Base-by-base conservation (phyloP, 176 grass and related monocot genomes). In the Secale cereale region DNA sequence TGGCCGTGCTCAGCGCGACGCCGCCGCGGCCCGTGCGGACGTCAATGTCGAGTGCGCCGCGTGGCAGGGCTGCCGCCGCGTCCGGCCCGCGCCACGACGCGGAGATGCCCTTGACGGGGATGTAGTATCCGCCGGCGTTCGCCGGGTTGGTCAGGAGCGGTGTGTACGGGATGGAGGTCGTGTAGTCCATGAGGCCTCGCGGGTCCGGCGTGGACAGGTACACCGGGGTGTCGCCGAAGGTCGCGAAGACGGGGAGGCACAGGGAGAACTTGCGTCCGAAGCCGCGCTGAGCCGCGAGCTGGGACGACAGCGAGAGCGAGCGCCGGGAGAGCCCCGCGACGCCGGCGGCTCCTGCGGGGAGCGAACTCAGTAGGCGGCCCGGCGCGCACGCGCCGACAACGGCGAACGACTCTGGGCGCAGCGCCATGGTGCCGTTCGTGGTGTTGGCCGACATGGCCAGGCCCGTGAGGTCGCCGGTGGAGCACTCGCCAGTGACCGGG, bases 191-290 rank as follows among this genome's bases (percentile, higher is more conserved):
- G 40, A 4, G 0, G 45, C 45, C 1, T 5, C 45, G 48, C 48
- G 13, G 13, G 45, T 20, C 50, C 50, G 50, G 50, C 45, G 14
- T 6, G 4, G 45, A 5, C 45, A 92, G 16, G 54, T 76, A 57
- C 74, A 90, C 80, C 10, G 90, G 88, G 23, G 74, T 71, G 37
- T 48, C 83, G n/a, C 92, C 95, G 33, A 97, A 91, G 69, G 89
- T 92, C 0, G 81, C 92, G 8, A 91, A 82, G 4, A 26, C 88
- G 26, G 90, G 92, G 82, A 97, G 95, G 78, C 95, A 94, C 64
- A 97, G 87, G 11, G 76, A 82, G 68, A 97, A 93, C 78, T 61
- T 89, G 83, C 19, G 59, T 20, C 13, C 78, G 8, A 88, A 81
- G 11, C 8, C 3, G 91, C 73, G n/a, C 79, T 92, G 90, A 14